Evolutionary conservation across 495 filamentous ascomycete genomes (phyloP).

Genomic region (Xylaria castorea): DNA sequence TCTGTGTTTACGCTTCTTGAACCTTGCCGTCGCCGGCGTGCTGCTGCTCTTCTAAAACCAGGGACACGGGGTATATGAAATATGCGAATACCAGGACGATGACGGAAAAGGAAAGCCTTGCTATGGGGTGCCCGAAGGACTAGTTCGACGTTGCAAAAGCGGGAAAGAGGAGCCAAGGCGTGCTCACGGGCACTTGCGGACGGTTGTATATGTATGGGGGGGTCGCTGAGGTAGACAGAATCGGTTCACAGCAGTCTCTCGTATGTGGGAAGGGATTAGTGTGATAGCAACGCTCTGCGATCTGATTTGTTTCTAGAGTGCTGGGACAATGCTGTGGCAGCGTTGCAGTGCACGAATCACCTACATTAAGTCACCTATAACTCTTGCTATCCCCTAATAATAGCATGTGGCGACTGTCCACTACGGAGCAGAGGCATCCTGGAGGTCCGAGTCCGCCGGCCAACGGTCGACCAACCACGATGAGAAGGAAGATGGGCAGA

Average conservation of each 20-base stretch:
- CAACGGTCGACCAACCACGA: constrained; percentile 28
- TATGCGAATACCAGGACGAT: constrained; percentile 39
- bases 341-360: constrained; percentile 32
- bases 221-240: background rate
- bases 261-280: constrained; percentile 33
- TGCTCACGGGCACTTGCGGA: constrained; percentile 46
- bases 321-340: constrained; percentile 30
- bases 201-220: constrained; percentile 3
- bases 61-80: constrained; percentile 36
- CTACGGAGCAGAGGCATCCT: constrained; percentile 23
- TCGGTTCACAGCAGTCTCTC: constrained; percentile 30
- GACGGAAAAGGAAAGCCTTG: constrained; percentile 38
- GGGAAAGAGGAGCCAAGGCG: constrained; percentile 39
- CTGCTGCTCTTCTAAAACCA: constrained; percentile 35
- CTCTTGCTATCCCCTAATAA: constrained; percentile 25
- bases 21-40: constrained; percentile 50
- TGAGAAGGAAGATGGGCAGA: constrained; percentile 7
- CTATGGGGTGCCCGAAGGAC: constrained; percentile 36
- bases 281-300: constrained; percentile 37
- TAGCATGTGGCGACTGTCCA: constrained; percentile 25
- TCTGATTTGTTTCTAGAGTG: constrained; percentile 43
- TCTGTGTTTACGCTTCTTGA: constrained; percentile 34
- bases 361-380: constrained; percentile 25
- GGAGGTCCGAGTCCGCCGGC: constrained; percentile 23
- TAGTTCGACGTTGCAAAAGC: constrained; percentile 43